Evolutionary conservation across 495 filamentous ascomycete species (phyloP).

Genomic region (Apiosordaria backusii): DNA sequence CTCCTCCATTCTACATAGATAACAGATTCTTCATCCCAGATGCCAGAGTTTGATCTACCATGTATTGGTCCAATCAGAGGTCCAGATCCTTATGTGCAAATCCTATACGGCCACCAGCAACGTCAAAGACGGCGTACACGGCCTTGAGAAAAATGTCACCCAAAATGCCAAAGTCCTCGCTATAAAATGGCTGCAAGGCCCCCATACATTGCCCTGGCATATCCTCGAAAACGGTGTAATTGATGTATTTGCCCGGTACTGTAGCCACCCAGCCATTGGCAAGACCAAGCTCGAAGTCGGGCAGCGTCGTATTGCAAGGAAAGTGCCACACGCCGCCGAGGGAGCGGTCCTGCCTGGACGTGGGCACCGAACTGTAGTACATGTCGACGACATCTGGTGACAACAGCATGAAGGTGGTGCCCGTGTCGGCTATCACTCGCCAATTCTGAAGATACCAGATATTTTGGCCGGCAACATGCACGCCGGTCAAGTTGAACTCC

Average conservation of each 20-base stretch:
- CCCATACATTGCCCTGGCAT: slow-evolving; percentile 57
- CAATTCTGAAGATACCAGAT: slow-evolving; percentile 35
- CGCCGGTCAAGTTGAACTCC: slow-evolving; percentile 56
- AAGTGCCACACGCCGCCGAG: slow-evolving; percentile 58
- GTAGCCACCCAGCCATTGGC: slow-evolving; percentile 52
- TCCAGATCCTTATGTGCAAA: slow-evolving; percentile 52
- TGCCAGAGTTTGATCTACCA: too few species aligned
- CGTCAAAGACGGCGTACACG: slow-evolving; percentile 72
- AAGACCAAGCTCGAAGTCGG: slow-evolving; percentile 49
- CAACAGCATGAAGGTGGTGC: slow-evolving; percentile 68
- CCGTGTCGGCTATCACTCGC: slow-evolving; percentile 69
- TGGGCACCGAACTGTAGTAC: slow-evolving; percentile 63
- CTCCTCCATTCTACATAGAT: neutral
- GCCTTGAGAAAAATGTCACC: slow-evolving; percentile 72
- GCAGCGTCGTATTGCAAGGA: slow-evolving; percentile 53
- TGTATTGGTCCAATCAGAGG: too few species aligned
- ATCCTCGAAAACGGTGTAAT: slow-evolving; percentile 54
- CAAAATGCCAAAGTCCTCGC: slow-evolving; percentile 58
- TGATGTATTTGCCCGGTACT: slow-evolving; percentile 66
- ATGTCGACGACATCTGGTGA: slow-evolving; percentile 54
- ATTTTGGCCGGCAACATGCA: slow-evolving; percentile 53
- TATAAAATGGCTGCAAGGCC: slow-evolving; percentile 62
- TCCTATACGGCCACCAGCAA: slow-evolving; percentile 62
- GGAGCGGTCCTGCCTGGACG: slow-evolving; percentile 51
- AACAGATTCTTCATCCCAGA: neutral